Percentiles rank a stretch among this genome's conserved stretches.
Evolutionary conservation across 768 basidiomycete genomes (phyloP).

Genomic region (Sutorius australiensis): DNA sequence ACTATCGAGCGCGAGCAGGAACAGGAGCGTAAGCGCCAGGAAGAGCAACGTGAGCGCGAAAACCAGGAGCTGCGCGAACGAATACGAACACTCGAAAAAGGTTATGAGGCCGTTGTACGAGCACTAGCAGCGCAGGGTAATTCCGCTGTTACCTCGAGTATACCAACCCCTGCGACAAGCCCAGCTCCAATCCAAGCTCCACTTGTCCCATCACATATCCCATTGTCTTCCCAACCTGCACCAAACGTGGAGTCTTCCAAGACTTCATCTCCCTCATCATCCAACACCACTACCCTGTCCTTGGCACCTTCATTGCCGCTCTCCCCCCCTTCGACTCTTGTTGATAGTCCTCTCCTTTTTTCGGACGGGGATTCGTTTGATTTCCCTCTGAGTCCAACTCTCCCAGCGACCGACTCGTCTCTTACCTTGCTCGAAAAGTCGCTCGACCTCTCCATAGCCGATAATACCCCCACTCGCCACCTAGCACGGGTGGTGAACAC

Average conservation of each 20-base stretch:
- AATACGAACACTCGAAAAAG: conserved; percentile 72
- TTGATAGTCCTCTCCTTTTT: conserved; percentile 30
- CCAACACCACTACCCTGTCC: conserved; percentile 26
- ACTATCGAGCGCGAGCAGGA: conserved; percentile 27
- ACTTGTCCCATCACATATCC: conserved; percentile 16
- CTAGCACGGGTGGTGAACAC: conserved; percentile 96
- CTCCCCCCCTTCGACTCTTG: conserved; percentile 42
- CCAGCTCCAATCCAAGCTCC: conserved; percentile 4
- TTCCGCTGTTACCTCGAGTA: conserved; percentile 18
- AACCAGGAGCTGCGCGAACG: conserved; percentile 74
- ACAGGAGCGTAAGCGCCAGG: conserved; percentile 32
- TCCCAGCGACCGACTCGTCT: conserved; percentile 33
- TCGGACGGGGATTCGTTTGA: conserved; percentile 24
- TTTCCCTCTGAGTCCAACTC: conserved; percentile 37
- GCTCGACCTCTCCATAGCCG: conserved; percentile 34
- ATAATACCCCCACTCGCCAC: conserved; percentile 81
- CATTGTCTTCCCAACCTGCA: conserved; percentile 19
- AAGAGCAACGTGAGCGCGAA: conserved; percentile 52
- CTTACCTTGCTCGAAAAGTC: conserved; percentile 19
- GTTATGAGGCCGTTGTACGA: conserved; percentile 78
- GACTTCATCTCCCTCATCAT: conserved; percentile 21
- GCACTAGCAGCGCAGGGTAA: conserved; percentile 62
- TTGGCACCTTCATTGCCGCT: conserved; percentile 34
- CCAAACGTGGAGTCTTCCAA: conserved; percentile 24
- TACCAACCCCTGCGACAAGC: conserved; percentile 15